Conservation (phyloP, 1,284 basidiomycete genomes). For the Volvariella volvacea region DNA sequence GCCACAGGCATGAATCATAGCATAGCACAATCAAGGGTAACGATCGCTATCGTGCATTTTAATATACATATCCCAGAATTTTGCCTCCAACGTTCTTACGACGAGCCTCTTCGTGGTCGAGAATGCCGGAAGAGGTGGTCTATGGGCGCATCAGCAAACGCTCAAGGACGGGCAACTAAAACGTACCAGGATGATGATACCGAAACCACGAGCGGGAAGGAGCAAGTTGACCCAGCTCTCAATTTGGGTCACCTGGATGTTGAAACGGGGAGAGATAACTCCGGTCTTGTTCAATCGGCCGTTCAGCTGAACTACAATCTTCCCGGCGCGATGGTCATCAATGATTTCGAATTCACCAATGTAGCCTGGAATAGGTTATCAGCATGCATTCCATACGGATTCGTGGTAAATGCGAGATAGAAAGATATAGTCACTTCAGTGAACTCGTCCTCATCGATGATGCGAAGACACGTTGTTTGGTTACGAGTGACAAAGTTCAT, state of each 20-base stretch:
- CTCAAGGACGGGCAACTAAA: neutral
- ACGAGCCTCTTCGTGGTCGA: slow-evolving; percentile 99
- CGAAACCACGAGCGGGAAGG: slow-evolving; percentile 93
- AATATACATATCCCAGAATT: slow-evolving; percentile 4
- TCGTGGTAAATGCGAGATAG: slow-evolving; percentile 1
- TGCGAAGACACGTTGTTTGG: slow-evolving; percentile 41
- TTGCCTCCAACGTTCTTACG: slow-evolving; percentile 66
- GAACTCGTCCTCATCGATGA: slow-evolving; percentile 40
- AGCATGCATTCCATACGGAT: slow-evolving; percentile 13
- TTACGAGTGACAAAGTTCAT: slow-evolving; percentile 35
- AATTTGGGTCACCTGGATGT: slow-evolving; percentile 90
- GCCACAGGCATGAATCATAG: too few species aligned
- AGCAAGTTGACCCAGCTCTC: slow-evolving; percentile 94
- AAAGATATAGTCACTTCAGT: slow-evolving; percentile 47
- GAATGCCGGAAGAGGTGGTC: slow-evolving; percentile 98
- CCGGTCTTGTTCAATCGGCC: slow-evolving; percentile 98
- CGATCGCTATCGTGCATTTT: neutral
- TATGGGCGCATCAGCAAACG: slow-evolving; percentile 19
- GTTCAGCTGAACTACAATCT: slow-evolving; percentile 98
- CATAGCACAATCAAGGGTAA: too few species aligned
- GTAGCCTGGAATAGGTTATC: slow-evolving; percentile 61
- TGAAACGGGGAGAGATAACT: slow-evolving; percentile 98
- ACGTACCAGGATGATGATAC: slow-evolving; percentile 87
- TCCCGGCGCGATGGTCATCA: slow-evolving; percentile 98
- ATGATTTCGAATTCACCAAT: slow-evolving; percentile 99